Evolutionary conservation across 148 eudicot species (phyloP), one percentile per base, ranked within the genome.

Genomic region (Camellia sinensis): DNA sequence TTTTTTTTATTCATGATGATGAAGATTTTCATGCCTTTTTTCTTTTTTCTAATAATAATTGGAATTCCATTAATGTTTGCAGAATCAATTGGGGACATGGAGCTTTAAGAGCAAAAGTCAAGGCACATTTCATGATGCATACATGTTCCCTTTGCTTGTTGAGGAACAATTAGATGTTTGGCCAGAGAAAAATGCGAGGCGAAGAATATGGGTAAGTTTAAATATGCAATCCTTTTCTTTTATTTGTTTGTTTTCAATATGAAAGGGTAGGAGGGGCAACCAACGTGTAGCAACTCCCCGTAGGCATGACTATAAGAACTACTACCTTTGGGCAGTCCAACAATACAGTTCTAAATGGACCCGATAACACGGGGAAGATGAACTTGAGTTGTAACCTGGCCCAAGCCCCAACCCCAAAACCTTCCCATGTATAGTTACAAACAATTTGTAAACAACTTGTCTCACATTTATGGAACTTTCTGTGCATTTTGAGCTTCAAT

Each of bases 31-130:
- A 19, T 12, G 29, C 29, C 29, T 22, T 22, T 56, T 56, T 6
- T 18, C 1, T 1, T 18, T 18, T 15, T 61, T 5, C 67, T 44
- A 63, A 12, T 6, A 15, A 18, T 54, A 40, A 14, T 76, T 76
- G 9, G 22, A 12, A 17, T 21, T 48, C 41, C 14, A 2, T 29
- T 60, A 8, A 37, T 65, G 40, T 41, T 79, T 81, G 78, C 87
- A 88, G 89, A 45, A 18, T 40, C 73, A 73, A 72, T 81, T 90
- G 76, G 93, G 93, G 13, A 74, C 48, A 40, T 90, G 93, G 93
- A 82, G 65, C 64, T 90, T 85, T 80, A 87, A 87, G 82, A 90
- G 93, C 86, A 90, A 85, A 82, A 90, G 91, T 64, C 91, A 85
- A 74, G 89, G 80, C 6, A 81, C 74, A 77, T 82, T 63, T 54